Evolutionary conservation across 441 rosid species (phyloP).

Genomic region (Syzygium malaccense): DNA sequence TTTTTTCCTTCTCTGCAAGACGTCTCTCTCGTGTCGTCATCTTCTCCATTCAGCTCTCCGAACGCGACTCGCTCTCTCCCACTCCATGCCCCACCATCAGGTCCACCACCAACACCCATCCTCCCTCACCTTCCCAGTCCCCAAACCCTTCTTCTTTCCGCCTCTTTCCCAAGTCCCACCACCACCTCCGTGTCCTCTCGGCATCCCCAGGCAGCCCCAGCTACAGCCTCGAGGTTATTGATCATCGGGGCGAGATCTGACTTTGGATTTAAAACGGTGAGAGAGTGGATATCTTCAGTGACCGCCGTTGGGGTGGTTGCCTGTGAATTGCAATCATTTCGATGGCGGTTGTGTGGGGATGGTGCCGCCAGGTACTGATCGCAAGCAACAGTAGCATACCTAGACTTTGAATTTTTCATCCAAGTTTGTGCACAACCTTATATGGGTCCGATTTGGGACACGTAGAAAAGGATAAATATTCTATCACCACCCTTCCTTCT

Average conservation of each 20-base stretch:
- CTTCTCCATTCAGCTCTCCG: too few species aligned
- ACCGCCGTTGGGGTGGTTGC: neutral
- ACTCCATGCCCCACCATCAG: too few species aligned
- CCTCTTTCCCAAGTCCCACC: too few species aligned
- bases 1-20: too few species aligned
- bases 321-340: neutral
- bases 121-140: too few species aligned
- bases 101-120: too few species aligned
- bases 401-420: neutral
- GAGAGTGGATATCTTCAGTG: neutral
- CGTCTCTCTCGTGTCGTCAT: too few species aligned
- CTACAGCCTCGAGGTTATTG: neutral
- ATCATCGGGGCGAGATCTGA: neutral
- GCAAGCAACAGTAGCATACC: fast-evolving
- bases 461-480: neutral
- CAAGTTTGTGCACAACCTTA: neutral
- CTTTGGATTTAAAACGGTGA: neutral
- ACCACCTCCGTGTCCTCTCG: too few species aligned
- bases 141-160: too few species aligned
- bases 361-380: neutral
- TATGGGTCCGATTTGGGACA: neutral
- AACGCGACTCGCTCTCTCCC: too few species aligned
- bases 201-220: too few species aligned
- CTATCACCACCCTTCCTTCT: neutral
- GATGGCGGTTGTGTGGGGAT: neutral